Evolutionary conservation across 106 monocot genomes (phyloP), one percentile per base, ranked within the genome.

Genomic region (Dendrobium catenatum): DNA sequence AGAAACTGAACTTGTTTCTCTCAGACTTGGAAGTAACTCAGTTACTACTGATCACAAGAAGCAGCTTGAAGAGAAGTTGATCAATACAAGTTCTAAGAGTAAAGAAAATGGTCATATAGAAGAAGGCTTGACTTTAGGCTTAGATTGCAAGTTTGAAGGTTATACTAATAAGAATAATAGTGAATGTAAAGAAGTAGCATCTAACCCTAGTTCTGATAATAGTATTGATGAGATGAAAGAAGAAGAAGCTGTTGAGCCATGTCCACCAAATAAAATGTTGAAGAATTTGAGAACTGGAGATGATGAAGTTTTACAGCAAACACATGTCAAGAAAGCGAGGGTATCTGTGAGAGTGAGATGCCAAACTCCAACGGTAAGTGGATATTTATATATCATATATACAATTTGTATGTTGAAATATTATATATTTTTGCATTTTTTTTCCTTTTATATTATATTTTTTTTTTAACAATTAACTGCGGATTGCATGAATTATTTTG

Each of bases 341-440:
- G 97, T 98, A 86, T 95, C 94, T 0, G 89, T 98, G 5, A 85
- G 94, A 81, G 89, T 91, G 6, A 85, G 97, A 85, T 98, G 97
- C 26, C 94, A 98, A 79, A 51, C 92, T 0, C 92, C 94, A 0
- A 98, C 97, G 80, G 97, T 98, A 31, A 70, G 70, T 9, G 27
- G 2, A 26, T 7, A 2, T 13, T 31, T 70, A 31, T 11, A 66
- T 15, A 0, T 5, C 22, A 20, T 20, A 66, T 66, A 24, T 66
- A 6, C 22, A 66, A 17, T 17, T 37, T 37, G 37, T 37, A 37
- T 37, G 37, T 37, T 37, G 37, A 37, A 37, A 37, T 37, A 37
- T 37, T 37, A 1, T 31, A 3, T 4, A 37, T 70, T 31, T 2
- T 3, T 70, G 1, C 27, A 15, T 70, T 16, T 37, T 5, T 70